phyloP scores from a whole-genome alignment of 495 filamentous ascomycete genomes.

The Penicillium verhagenii region DNA sequence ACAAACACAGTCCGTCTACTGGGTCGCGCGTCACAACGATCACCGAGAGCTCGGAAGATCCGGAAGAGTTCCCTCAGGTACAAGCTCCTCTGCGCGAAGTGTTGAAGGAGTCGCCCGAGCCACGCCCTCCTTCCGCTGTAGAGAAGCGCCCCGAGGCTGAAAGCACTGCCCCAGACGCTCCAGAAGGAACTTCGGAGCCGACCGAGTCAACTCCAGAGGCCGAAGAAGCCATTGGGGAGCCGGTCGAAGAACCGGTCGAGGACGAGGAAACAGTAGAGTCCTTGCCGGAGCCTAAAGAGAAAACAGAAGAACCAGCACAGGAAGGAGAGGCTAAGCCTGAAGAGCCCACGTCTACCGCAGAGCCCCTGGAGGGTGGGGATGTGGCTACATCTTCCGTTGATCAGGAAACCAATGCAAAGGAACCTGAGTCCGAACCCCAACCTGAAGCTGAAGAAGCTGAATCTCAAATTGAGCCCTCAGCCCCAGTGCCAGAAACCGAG shows the following conservation, averaged over 20 bases:
- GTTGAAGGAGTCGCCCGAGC: slow-evolving; percentile 16
- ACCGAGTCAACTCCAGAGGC: slow-evolving; percentile 4
- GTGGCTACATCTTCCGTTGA: slow-evolving; percentile 6
- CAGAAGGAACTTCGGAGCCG: slow-evolving; percentile 7
- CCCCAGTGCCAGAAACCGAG: slow-evolving; percentile 9
- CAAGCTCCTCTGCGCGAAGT: slow-evolving; percentile 16
- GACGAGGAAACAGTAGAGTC: not conserved
- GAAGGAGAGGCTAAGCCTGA: slow-evolving; percentile 1
- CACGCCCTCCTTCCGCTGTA: slow-evolving; percentile 10
- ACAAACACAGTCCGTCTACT: slow-evolving; percentile 73
- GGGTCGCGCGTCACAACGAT: slow-evolving; percentile 73
- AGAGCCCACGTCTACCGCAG: not conserved
- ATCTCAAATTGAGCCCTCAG: slow-evolving; percentile 3
- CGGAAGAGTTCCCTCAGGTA: slow-evolving; percentile 28
- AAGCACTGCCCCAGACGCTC: not conserved
- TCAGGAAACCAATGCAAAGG: slow-evolving; percentile 6
- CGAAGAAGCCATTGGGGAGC: not conserved
- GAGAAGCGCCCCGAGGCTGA: slow-evolving; percentile 4
- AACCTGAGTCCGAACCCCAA: slow-evolving; percentile 11
- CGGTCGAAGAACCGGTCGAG: not conserved
- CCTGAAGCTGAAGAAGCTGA: slow-evolving; percentile 14
- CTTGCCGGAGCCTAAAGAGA: not conserved
- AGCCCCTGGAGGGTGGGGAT: slow-evolving; percentile 11
- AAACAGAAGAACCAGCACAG: slow-evolving; percentile 1
- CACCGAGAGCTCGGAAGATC: slow-evolving; percentile 68